Evolutionary conservation across 1,284 basidiomycete genomes (phyloP).

Genomic region (Takashimella koratensis): DNA sequence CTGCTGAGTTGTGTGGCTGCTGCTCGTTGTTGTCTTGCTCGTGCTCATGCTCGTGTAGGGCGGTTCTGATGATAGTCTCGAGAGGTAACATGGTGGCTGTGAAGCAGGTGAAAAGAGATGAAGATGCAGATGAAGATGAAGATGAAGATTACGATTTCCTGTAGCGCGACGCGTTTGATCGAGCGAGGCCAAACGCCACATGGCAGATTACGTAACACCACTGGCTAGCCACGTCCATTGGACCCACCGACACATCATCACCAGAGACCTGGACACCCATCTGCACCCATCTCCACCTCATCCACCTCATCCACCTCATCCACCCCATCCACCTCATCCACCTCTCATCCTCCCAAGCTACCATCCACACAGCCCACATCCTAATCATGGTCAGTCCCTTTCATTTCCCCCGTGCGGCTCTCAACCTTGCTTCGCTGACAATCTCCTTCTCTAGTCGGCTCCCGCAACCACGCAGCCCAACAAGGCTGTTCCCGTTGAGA

Average conservation of each 20-base stretch:
- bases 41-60: constrained; percentile 38
- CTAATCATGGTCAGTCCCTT: not conserved
- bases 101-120: not conserved
- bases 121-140: not conserved
- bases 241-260: too few species aligned
- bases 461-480: constrained; percentile 15
- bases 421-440: too few species aligned
- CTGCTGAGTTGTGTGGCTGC: too few species aligned
- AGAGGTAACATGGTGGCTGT: constrained; percentile 18
- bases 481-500: constrained; percentile 60
- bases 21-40: constrained; percentile 10
- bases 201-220: too few species aligned
- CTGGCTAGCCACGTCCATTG: constrained; percentile 1
- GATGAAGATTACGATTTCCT: not conserved
- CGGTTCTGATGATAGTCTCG: constrained; percentile 35
- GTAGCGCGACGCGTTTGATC: not conserved
- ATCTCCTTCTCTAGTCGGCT: constrained; percentile 19
- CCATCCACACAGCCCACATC: constrained; percentile 2
- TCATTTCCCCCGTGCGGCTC: too few species aligned
- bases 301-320: not conserved
- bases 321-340: not conserved
- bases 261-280: too few species aligned
- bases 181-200: not conserved
- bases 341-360: not conserved
- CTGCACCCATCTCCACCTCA: not conserved